Evolutionary conservation across 306 rosid genomes (phyloP).

Genomic region (Glycine tomentella): DNA sequence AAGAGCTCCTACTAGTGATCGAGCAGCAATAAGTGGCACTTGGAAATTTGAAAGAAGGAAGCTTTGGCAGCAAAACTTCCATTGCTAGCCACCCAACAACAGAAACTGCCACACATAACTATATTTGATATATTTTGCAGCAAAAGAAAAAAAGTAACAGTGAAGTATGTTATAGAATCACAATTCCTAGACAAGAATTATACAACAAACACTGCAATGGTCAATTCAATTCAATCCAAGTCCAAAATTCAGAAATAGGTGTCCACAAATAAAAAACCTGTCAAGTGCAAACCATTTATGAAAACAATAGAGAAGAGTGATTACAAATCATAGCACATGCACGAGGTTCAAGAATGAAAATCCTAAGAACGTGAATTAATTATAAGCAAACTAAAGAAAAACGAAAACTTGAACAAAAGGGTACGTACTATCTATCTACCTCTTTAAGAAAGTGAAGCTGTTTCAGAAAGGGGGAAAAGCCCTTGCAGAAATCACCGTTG

Average conservation of each 20-base stretch:
- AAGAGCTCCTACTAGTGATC: conserved; percentile 42
- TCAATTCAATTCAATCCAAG: not conserved
- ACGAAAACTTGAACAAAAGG: not conserved
- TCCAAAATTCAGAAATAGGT: not conserved
- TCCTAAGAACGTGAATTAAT: conserved; percentile 1
- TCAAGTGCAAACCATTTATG: not conserved
- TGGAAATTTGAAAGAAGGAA: conserved; percentile 57
- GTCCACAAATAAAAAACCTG: not conserved
- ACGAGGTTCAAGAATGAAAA: not conserved
- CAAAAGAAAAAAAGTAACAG: not conserved
- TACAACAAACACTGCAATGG: conserved; percentile 5
- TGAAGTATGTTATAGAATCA: not conserved
- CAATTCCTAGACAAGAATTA: conserved; percentile 8
- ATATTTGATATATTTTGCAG: conserved; percentile 11
- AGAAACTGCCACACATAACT: conserved; percentile 7
- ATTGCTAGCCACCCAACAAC: conserved; percentile 39
- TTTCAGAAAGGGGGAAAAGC: too few relatives aligned
- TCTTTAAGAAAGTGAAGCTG: not conserved
- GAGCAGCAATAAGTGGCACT: conserved; percentile 42
- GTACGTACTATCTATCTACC: not conserved
- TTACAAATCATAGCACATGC: not conserved
- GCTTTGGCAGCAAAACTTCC: conserved; percentile 58
- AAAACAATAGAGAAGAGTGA: too few relatives aligned
- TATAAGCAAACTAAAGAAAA: not conserved
- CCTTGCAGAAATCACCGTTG: not conserved